phyloP scores from a whole-genome alignment of 805 yeast genomes.

The Candida broadrunensis region DNA sequence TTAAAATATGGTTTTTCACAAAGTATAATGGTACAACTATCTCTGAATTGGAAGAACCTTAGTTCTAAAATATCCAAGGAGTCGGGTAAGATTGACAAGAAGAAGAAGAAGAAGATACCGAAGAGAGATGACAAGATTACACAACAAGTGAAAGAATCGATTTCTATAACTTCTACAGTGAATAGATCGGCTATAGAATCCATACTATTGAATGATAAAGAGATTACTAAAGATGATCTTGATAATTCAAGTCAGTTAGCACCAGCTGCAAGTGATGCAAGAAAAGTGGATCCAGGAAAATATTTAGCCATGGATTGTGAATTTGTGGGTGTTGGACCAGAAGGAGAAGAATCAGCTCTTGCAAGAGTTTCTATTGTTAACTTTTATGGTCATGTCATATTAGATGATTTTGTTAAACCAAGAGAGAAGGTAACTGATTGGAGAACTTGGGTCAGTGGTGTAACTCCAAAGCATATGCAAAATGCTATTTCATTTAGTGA shows the following conservation, averaged over 20 bases:
- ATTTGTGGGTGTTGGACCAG: conserved; percentile 85
- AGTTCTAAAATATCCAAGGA: conserved; percentile 9
- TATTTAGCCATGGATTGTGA: conserved; percentile 89
- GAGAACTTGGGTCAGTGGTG: conserved; percentile 92
- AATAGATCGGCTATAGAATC: neutral
- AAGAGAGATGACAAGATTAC: neutral
- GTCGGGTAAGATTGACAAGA: conserved; percentile 6
- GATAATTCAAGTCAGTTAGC: conserved; percentile 1
- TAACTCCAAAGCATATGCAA: conserved; percentile 65
- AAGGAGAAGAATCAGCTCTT: conserved; percentile 65
- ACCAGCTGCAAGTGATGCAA: conserved; percentile 11
- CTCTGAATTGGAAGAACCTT: conserved; percentile 25
- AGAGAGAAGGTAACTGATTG: conserved; percentile 77
- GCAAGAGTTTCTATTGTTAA: conserved; percentile 90
- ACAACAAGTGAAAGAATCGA: neutral
- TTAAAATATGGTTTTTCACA: too few species aligned
- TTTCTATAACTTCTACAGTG: neutral
- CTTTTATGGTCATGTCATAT: conserved; percentile 66
- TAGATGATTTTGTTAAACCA: conserved; percentile 78
- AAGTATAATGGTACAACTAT: conserved; percentile 5
- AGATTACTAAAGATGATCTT: conserved; percentile 12
- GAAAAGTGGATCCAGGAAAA: conserved; percentile 57
- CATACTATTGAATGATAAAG: conserved; percentile 14
- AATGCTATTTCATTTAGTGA: conserved; percentile 63
- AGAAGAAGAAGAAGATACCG: conserved; percentile 3